A percentile compares a stretch with the other conserved stretches of the same genome.
Evolutionary conservation across 345 rosid species (phyloP).

Genomic region (Euclidium syriacum): DNA sequence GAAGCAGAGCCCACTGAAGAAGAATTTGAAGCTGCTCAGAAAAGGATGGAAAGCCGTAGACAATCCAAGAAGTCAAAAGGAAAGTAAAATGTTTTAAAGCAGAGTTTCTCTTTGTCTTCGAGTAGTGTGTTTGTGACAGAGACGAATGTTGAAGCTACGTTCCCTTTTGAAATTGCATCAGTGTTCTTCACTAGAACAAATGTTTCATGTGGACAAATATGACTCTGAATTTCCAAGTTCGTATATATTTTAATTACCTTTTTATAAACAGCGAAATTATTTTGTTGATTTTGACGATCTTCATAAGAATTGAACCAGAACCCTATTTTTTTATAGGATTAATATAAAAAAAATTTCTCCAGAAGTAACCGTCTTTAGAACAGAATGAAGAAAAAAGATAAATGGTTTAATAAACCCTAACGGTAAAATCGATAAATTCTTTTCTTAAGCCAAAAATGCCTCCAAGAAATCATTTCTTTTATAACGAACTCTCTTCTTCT

Average conservation of each 20-base stretch:
- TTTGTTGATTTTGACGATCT: not conserved
- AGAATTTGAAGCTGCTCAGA: constrained; percentile 80
- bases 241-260: not conserved
- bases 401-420: not conserved
- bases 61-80: constrained; percentile 41
- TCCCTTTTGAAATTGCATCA: not conserved
- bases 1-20: constrained; percentile 73
- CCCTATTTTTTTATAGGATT: no score
- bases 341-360: not conserved
- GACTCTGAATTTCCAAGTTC: not conserved
- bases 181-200: not conserved
- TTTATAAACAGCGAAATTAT: not conserved
- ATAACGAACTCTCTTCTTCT: constrained; percentile 15
- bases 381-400: not conserved
- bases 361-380: not conserved
- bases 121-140: not conserved
- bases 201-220: not conserved
- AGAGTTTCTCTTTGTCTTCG: constrained; percentile 1
- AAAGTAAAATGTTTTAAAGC: constrained; percentile 27
- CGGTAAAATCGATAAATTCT: not conserved
- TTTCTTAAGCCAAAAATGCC: not conserved
- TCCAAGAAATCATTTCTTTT: constrained; percentile 7
- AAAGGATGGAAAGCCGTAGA: constrained; percentile 43
- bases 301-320: no score
- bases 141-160: not conserved